These are phyloP conservation scores for Cucurbita maxima DNA, from an alignment of 306 rosid genomes.

Conservation along the genomic window DNA sequence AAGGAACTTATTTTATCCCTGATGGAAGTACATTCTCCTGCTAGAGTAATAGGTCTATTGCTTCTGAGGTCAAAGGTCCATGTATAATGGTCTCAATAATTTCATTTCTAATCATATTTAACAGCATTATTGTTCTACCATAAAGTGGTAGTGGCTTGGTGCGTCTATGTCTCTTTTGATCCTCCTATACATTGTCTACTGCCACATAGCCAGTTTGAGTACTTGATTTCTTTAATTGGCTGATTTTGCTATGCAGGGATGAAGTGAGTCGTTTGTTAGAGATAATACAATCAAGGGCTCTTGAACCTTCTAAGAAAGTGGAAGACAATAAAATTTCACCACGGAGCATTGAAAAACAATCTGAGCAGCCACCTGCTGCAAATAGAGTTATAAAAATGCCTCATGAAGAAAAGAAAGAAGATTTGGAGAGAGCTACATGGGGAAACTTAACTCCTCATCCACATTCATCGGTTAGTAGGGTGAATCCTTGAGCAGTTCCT, in stretches of 20 bases:
- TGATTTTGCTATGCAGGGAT: slow-evolving; percentile 32
- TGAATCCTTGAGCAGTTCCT: not conserved
- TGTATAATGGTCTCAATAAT: not conserved
- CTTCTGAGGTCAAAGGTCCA: not conserved
- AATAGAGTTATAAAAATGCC: slow-evolving; percentile 15
- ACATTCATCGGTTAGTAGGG: slow-evolving; percentile 35
- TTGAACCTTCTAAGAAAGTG: slow-evolving; percentile 27
- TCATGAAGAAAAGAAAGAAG: slow-evolving; percentile 29
- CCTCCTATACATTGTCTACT: not conserved
- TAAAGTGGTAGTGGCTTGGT: not conserved
- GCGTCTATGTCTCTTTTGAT: not conserved
- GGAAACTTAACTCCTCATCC: slow-evolving; percentile 39
- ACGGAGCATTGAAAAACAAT: slow-evolving; percentile 18
- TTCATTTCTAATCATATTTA: not conserved
- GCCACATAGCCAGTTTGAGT: not conserved
- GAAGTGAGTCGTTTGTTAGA: slow-evolving; percentile 50
- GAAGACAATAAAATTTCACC: slow-evolving; percentile 17
- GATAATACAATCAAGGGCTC: slow-evolving; percentile 52
- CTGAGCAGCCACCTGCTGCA: slow-evolving; percentile 15
- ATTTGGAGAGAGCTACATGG: slow-evolving; percentile 21
- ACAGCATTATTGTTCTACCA: not conserved
- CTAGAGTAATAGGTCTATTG: not conserved
- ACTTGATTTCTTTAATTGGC: not conserved
- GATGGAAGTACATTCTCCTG: not conserved
- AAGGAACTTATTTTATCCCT: not conserved